Percentiles rank a stretch among this genome's conserved stretches.
These are phyloP conservation scores for Erodium trifolium DNA, from an alignment of 441 rosid genomes.

Conservation along the genomic window DNA sequence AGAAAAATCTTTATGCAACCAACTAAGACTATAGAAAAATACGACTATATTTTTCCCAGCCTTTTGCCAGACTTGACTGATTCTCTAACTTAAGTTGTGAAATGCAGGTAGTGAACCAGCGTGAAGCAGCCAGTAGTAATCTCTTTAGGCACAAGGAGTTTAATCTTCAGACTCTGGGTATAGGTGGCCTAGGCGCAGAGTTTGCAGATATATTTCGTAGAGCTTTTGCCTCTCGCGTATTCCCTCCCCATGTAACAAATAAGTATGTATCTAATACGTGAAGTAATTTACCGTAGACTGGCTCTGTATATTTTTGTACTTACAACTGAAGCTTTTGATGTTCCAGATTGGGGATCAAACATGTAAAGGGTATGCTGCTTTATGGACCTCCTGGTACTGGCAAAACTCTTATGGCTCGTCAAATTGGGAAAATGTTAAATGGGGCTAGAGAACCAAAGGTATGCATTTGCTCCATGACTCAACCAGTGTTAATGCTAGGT, in stretches of 20 bases:
- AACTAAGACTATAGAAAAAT: no score
- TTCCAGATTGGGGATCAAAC: slow-evolving; percentile 90
- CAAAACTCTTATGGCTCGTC: slow-evolving; percentile 96
- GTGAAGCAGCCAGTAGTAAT: slow-evolving; percentile 95
- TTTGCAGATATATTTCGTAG: slow-evolving; percentile 95
- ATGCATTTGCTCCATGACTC: slow-evolving; percentile 13
- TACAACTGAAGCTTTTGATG: slow-evolving; percentile 23
- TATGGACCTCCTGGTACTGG: slow-evolving; percentile 98
- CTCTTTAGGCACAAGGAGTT: slow-evolving; percentile 92
- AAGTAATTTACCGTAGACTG: slow-evolving; percentile 13
- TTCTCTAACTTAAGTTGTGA: slow-evolving; percentile 15
- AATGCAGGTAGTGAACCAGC: slow-evolving; percentile 82
- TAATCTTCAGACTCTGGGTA: slow-evolving; percentile 84
- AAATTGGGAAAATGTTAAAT: slow-evolving; percentile 94
- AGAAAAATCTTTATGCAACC: no score
- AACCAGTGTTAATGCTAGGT: background rate
- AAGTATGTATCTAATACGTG: slow-evolving; percentile 40
- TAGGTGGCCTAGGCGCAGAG: slow-evolving; percentile 95
- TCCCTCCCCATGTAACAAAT: slow-evolving; percentile 80
- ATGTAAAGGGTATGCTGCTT: slow-evolving; percentile 97
- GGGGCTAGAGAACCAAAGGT: slow-evolving; percentile 96
- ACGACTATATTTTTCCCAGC: no score
- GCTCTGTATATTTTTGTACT: slow-evolving; percentile 16
- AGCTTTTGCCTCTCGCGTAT: slow-evolving; percentile 95
- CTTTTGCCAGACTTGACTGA: slow-evolving; percentile 8